These are phyloP conservation scores for Alternaria arbusti DNA, from an alignment of 2,329 filamentous ascomycete genomes.

Conservation along the genomic window DNA sequence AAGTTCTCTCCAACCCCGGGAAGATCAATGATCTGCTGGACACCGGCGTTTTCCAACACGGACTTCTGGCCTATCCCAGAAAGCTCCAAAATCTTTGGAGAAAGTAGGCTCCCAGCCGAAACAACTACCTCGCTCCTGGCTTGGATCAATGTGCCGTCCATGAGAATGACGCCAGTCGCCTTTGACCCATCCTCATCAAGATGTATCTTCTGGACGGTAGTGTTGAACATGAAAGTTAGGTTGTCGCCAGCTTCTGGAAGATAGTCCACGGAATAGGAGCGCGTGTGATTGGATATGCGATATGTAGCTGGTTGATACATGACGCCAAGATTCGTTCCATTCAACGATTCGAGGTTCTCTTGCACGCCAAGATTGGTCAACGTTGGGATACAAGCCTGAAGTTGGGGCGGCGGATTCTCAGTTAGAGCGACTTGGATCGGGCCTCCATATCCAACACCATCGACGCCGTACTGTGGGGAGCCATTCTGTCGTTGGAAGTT, in stretches of 20 bases:
- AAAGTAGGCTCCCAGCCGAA: conserved; percentile 26
- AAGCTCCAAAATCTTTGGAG: conserved; percentile 27
- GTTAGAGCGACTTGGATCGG: conserved; percentile 47
- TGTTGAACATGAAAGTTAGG: conserved; percentile 47
- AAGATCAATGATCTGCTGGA: conserved; percentile 20
- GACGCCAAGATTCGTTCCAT: conserved; percentile 57
- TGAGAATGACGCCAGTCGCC: conserved; percentile 37
- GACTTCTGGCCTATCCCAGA: conserved; percentile 27
- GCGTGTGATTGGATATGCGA: conserved; percentile 54
- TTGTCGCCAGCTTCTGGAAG: conserved; percentile 50
- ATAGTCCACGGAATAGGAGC: conserved; percentile 58
- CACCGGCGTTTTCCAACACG: conserved; percentile 14
- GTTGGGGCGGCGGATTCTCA: conserved; percentile 52
- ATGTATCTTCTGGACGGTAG: conserved; percentile 47
- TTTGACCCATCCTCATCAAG: conserved; percentile 23
- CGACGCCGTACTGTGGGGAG: conserved; percentile 25
- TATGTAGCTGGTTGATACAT: conserved; percentile 59
- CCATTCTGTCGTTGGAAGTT: conserved; percentile 30
- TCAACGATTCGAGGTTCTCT: conserved; percentile 52
- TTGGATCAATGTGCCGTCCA: conserved; percentile 29
- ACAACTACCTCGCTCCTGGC: conserved; percentile 36
- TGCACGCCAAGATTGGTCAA: conserved; percentile 54
- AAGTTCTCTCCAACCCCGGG: conserved; percentile 33
- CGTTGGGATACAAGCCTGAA: conserved; percentile 53
- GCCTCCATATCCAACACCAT: conserved; percentile 34